Evolutionary conservation across 1,139 yeast genomes (phyloP), one percentile per base, ranked within the genome.

Genomic region (Meyerozyma athensensis): DNA sequence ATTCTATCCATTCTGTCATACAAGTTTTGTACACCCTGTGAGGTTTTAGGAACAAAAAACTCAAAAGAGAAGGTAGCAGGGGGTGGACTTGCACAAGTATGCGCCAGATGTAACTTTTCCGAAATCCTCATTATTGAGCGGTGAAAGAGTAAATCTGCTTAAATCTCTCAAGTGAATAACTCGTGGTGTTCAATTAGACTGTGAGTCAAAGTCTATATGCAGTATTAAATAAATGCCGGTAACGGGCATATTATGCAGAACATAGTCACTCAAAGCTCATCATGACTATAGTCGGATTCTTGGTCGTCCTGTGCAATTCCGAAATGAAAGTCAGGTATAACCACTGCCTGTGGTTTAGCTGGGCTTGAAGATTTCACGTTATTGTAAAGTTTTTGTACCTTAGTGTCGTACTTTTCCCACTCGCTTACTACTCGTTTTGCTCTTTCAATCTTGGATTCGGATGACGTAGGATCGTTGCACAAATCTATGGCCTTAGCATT

Each of bases 1-100:
- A 92, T 92, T 61, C 97, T 78, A 57, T 92, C 97, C 94, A 92
- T 92, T 58, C 98, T 77, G 59, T 92, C 98, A 63, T 90, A 92
- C 42, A 92, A 72, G 57, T 92, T 92, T 59, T 90, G 96, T 22
- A 90, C 94, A 58, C 98, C 98, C 61, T 92, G 97, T 18, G 94
- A 74, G 1, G 98, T 92, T 68, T 92, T 92, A 33, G 98, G 98
- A n/a, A 92, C 96, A 59, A 92, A 92, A 66, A 86, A 92, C 68
- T 92, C 98, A 54, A 90, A 92, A 36, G 97, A 90, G 60, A 86
- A 92, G 4, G 97, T 86, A 4, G 95, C 73, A 3, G 70, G 70
- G 4, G 79, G 72, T 9, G 73, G 65, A 36, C 55, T 46, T 52
- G 74, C 46, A 50, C 60, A 50, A 16, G 58, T 44, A 45, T 75